Evolutionary conservation across 2,329 filamentous ascomycete species (phyloP), one percentile per base, ranked within the genome.

Genomic region (Calonectria pseudoreteaudii): DNA sequence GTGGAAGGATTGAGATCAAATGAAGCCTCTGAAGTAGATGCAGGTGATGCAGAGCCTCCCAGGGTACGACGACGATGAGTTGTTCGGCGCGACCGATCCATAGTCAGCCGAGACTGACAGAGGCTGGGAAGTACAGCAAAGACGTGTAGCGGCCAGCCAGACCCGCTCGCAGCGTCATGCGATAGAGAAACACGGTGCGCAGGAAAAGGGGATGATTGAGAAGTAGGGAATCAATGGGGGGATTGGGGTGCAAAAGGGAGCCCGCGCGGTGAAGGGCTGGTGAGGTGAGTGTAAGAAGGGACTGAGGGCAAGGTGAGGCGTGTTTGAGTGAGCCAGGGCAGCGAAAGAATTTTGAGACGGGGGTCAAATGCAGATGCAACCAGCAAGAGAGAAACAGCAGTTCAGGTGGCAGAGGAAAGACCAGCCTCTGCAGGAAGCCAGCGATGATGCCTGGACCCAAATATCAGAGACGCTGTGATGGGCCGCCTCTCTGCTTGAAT

Each of bases 1-100:
- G 78, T 79, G 50, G 81, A 79, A 36, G 77, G 75, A 70, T 80
- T 80, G 74, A 81, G 79, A 73, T 83, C 81, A 77, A 82, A 81
- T 10, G 80, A 81, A 41, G 76, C 75, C 71, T 83, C 83, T 36
- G 83, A 79, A 31, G 78, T 75, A 68, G 83, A 84, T 30, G 78
- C 81, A 71, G 83, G 83, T 75, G 84, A 84, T 20, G 83, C 76
- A 69, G 84, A 84, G 66, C 78, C 80, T 71, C 79, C 82, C 30
- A 80, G 70, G 41, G 80, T 77, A 73, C 78, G 82, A 78, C 83
- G 84, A 76, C 83, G 83, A 73, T 78, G 77, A 62, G 78, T 79
- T 74, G 83, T 80, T 70, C 83, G 83, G 78, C 84, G 83, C 81
- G 82, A 80, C 81, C 84, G 84, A 76, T 85, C 83, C 84, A 85